Evolutionary conservation across 2,329 filamentous ascomycete genomes (phyloP), one percentile per base, ranked within the genome.

Genomic region (Trichophyton benhamiae): DNA sequence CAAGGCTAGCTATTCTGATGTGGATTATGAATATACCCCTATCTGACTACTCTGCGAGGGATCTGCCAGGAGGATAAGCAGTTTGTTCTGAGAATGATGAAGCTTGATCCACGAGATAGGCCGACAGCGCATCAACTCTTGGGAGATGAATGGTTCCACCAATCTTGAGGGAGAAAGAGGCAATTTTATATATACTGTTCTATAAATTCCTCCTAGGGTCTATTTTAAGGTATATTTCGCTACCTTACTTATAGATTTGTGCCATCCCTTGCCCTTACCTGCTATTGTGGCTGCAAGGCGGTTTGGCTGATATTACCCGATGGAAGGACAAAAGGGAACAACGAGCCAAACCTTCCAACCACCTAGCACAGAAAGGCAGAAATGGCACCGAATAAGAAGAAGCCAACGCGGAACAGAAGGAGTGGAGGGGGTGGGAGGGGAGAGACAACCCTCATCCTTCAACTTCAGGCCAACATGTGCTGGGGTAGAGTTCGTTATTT

Each of bases 81-180:
- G 9, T 77, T 77, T 65, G 62, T 78, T 13, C 57, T 66, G 1
- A 77, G 70, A 65, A 74, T 78, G 25, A 77, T 78, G 75, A 77
- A 72, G 63, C 67, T 78, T 6, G 74, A 78, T 63, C 74, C 72
- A 48, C 70, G 75, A 61, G 75, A 78, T 62, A 68, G 75, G 30
- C 75, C 73, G 8, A 72, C 72, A 7, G 75, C 73, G 27, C 68
- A 67, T 61, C 68, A 55, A 52, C 57, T 62, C 20, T 38, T 42
- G 20, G 13, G 44, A 27, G 52, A 57, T 4, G 17, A 57, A 15
- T 36, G 52, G 52, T 57, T 36, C 22, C 20, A 11, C 44, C 44
- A 48, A 2, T 1, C 17, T 22, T 48, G 17, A 48, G 11, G 33
- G 33, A 38, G 33, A 38, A 13, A 13, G 8, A 38, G 33, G 33